These are phyloP conservation scores for Coniochaeta sp. DNA, from an alignment of 2,329 filamentous ascomycete species.

Conservation along the genomic window DNA sequence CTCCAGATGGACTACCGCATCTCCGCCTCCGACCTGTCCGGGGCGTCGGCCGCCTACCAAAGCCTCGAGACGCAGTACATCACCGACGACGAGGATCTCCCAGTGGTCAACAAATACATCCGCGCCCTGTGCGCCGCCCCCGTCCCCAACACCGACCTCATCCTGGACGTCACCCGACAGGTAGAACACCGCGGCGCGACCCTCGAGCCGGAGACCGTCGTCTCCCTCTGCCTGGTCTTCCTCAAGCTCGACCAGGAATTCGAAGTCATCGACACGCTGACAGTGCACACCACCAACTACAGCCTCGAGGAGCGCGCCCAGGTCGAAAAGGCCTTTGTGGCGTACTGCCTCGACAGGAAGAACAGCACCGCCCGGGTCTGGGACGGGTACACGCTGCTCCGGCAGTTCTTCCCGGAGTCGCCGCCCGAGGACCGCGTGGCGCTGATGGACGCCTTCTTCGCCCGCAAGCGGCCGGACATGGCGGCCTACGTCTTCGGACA, in stretches of 20 bases:
- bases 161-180: slow-evolving; percentile 66
- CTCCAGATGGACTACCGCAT: slow-evolving; percentile 71
- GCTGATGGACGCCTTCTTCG: slow-evolving; percentile 79
- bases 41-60: slow-evolving; percentile 59
- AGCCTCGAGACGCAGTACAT: slow-evolving; percentile 44
- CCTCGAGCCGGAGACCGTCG: slow-evolving; percentile 68
- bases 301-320: slow-evolving; percentile 60
- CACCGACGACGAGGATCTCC: slow-evolving; percentile 47
- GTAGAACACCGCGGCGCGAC: slow-evolving; percentile 62
- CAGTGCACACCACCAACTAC: slow-evolving; percentile 63
- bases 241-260: slow-evolving; percentile 68
- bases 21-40: slow-evolving; percentile 63
- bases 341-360: slow-evolving; percentile 56
- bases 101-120: slow-evolving; percentile 64
- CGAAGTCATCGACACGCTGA: slow-evolving; percentile 76
- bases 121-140: slow-evolving; percentile 55
- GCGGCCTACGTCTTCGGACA: slow-evolving; percentile 82
- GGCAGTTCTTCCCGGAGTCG: slow-evolving; percentile 59
- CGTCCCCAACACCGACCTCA: slow-evolving; percentile 58
- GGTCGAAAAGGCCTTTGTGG: slow-evolving; percentile 59
- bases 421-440: slow-evolving; percentile 56
- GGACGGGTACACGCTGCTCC: slow-evolving; percentile 58
- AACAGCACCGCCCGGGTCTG: slow-evolving; percentile 58
- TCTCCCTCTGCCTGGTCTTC: slow-evolving; percentile 64
- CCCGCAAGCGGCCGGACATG: slow-evolving; percentile 72